These are phyloP conservation scores for Acer campestre DNA, from an alignment of 345 rosid genomes.

Conservation along the genomic window DNA sequence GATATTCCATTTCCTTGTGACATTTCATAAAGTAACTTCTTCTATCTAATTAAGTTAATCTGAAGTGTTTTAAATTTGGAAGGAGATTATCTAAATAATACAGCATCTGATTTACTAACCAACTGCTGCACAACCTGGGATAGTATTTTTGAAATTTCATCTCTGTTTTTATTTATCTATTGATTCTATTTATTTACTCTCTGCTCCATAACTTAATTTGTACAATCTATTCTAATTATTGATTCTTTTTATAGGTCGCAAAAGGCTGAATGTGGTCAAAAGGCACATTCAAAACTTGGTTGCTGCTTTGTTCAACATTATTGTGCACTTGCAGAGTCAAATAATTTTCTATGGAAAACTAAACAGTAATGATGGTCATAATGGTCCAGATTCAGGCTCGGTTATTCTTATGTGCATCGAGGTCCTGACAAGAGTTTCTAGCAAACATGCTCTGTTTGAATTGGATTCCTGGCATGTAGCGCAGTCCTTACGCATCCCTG, in stretches of 20 bases:
- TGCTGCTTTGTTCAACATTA: slow-evolving; percentile 70
- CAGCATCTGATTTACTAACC: background rate
- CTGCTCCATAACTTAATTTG: background rate
- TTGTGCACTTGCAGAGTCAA: slow-evolving; percentile 84
- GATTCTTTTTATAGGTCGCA: slow-evolving; percentile 58
- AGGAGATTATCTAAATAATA: background rate
- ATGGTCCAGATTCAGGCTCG: slow-evolving; percentile 76
- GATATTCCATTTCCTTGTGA: background rate
- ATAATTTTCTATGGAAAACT: slow-evolving; percentile 43
- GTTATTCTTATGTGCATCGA: slow-evolving; percentile 88
- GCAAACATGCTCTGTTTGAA: slow-evolving; percentile 63
- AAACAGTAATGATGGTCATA: slow-evolving; percentile 27
- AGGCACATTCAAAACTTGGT: slow-evolving; percentile 62
- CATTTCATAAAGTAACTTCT: background rate
- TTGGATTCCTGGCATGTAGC: slow-evolving; percentile 78
- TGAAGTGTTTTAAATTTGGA: slow-evolving; percentile 2
- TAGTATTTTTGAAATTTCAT: background rate
- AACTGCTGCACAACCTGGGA: background rate
- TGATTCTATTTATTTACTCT: background rate
- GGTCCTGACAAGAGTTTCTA: slow-evolving; percentile 78
- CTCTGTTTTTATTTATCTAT: background rate
- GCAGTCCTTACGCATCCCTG: slow-evolving; percentile 71
- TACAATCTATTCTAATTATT: slow-evolving; percentile 27
- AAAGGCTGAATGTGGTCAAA: slow-evolving; percentile 59
- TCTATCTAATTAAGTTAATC: background rate